Base-by-base conservation (phyloP, 2,329 filamentous ascomycete species). In the Cladosporium sp. region DNA sequence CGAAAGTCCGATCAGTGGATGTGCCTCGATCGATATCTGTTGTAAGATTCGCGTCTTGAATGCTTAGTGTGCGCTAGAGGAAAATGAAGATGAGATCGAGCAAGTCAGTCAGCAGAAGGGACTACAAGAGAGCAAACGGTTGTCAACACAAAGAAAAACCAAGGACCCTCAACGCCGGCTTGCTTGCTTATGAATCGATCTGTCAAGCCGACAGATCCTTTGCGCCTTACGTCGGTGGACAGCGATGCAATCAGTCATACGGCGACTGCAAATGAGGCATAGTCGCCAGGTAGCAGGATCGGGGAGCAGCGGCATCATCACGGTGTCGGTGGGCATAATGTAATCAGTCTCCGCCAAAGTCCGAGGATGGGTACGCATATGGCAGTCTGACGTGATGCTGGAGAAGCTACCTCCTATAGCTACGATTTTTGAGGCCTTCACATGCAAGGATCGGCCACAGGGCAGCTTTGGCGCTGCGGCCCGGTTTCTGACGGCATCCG, bases 161-260 rank as follows among this genome's bases (percentile, higher is more conserved):
- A 62, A 45, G 61, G 61, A 55, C 63, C 59, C 61, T 62, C 60
- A 71, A 74, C 74, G 60, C 70, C 65, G 67, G 22, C 28, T 36
- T n/a, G 34, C 14, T 5, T 39, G 40, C 43, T 42, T 59, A 37
- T 40, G 52, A 36, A 45, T 19, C n/a, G n/a, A 40, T 30, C 22
- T 36, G 15, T n/a, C 15, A 22, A 2, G 20, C 22, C 14, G 17
- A 15, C 20, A 30, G 15, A 50, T 51, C 19, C 34, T 20, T 17
- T 51, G 20, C 17, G 28, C 34, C 42, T 40, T 28, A 19, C 51
- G 17, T 22, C 51, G 51, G 25, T 40, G 25, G n/a, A 30, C 39
- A 34, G 25, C 37, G 51, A 43, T 54, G 28, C 11, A n/a, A 25
- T 47, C 25, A 34, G 43, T 47, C 43, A 47, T 28, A 30, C 22